A percentile compares a stretch with the other conserved stretches of the same genome.
These are phyloP conservation scores for Anthostomella pinea DNA, from an alignment of 2,329 filamentous ascomycete species.

Conservation along the genomic window DNA sequence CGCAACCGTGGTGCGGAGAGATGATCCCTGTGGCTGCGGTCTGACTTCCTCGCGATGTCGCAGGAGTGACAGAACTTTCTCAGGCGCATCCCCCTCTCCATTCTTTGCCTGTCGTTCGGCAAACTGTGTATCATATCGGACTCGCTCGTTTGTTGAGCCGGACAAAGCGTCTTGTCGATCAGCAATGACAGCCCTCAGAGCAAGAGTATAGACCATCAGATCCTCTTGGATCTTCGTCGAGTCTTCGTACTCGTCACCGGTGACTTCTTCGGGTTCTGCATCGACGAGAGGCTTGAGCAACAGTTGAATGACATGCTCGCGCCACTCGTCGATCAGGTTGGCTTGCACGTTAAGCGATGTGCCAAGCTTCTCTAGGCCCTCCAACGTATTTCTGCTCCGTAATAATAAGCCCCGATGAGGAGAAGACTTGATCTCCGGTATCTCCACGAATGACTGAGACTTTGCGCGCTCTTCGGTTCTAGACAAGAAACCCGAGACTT, in stretches of 20 bases:
- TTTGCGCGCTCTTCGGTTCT: constrained; percentile 53
- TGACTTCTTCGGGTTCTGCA: constrained; percentile 67
- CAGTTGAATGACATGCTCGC: constrained; percentile 67
- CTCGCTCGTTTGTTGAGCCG: constrained; percentile 72
- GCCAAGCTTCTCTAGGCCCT: constrained; percentile 64
- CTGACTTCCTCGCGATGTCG: constrained; percentile 45
- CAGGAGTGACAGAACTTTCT: constrained; percentile 54
- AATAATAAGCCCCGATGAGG: constrained; percentile 68
- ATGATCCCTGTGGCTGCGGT: constrained; percentile 51
- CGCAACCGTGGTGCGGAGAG: constrained; percentile 67
- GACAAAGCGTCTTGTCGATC: constrained; percentile 76
- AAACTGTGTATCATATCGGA: constrained; percentile 67
- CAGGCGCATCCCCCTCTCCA: constrained; percentile 68
- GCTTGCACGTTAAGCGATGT: constrained; percentile 70
- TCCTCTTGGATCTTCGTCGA: constrained; percentile 87
- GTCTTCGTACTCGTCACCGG: constrained; percentile 85
- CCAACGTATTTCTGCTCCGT: constrained; percentile 61
- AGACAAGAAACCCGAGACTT: constrained; percentile 63
- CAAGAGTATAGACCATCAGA: constrained; percentile 81
- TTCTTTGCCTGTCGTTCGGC: constrained; percentile 59
- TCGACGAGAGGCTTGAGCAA: constrained; percentile 77
- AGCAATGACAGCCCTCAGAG: constrained; percentile 69
- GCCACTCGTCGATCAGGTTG: constrained; percentile 69
- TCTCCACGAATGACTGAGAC: constrained; percentile 55
- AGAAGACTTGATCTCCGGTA: constrained; percentile 58